These are phyloP conservation scores for Serendipita sp. DNA, from an alignment of 768 basidiomycete genomes.

Conservation along the genomic window DNA sequence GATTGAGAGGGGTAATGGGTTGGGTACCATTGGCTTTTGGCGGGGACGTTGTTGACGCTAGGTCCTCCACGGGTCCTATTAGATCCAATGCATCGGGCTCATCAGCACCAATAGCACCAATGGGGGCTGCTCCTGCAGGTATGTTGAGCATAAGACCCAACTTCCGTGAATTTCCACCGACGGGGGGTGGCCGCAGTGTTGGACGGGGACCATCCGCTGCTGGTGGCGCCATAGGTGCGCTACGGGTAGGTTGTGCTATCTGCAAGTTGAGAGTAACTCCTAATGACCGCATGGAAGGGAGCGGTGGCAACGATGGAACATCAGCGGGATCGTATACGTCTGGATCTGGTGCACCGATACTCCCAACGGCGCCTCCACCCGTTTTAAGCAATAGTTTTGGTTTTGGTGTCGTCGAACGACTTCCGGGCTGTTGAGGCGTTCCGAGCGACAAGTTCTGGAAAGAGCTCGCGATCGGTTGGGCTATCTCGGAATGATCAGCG, in stretches of 20 bases:
- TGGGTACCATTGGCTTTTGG: neutral
- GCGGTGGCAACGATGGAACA: neutral
- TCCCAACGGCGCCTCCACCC: neutral
- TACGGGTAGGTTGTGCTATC: neutral
- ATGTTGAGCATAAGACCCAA: neutral
- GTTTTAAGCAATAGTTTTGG: neutral
- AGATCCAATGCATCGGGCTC: neutral
- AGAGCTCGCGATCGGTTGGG: neutral
- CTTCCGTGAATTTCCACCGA: neutral
- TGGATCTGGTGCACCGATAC: slow-evolving; percentile 5
- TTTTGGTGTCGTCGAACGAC: slow-evolving; percentile 3
- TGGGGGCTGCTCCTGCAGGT: neutral
- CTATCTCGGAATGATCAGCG: neutral
- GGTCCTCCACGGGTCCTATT: neutral
- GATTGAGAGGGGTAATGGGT: slow-evolving; percentile 3
- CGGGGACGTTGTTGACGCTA: neutral
- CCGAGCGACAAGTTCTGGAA: neutral
- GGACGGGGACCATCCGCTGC: neutral
- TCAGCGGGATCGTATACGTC: neutral
- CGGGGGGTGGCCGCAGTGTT: neutral
- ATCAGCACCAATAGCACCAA: slow-evolving; percentile 2
- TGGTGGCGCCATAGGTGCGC: neutral
- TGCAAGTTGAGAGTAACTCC: neutral
- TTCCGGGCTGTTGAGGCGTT: neutral
- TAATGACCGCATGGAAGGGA: neutral